phyloP scores from a whole-genome alignment of 768 basidiomycete genomes.

The Suillus subaureus region DNA sequence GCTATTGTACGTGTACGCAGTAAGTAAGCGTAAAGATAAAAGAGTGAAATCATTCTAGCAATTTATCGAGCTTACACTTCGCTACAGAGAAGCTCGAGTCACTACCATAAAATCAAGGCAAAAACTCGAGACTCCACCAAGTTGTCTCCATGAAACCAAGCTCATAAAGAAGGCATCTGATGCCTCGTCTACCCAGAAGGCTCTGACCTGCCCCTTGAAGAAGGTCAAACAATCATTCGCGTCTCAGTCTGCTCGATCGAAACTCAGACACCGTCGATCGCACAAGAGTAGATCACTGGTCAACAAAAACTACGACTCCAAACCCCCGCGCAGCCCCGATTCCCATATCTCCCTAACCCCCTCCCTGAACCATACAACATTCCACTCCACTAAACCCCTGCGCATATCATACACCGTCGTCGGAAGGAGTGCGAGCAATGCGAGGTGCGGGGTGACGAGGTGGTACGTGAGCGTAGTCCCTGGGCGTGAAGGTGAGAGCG shows the following conservation, averaged over 20 bases:
- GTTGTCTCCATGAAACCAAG: neutral
- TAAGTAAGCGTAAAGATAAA: no score
- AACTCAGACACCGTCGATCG: no score
- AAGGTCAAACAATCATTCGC: no score
- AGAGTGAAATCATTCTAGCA: no score
- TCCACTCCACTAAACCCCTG: conserved; percentile 81
- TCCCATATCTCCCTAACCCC: conserved; percentile 83
- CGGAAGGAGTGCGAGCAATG: conserved; percentile 72
- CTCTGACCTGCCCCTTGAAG: no score
- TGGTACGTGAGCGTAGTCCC: conserved; percentile 86
- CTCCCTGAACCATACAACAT: conserved; percentile 82
- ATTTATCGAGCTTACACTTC: no score
- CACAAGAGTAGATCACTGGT: neutral
- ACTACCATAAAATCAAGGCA: neutral
- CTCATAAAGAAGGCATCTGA: neutral
- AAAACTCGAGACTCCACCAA: neutral
- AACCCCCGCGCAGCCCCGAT: conserved; percentile 48
- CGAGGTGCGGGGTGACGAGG: conserved; percentile 71
- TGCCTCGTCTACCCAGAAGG: no score
- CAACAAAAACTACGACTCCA: conserved; percentile 25
- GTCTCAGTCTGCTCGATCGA: no score
- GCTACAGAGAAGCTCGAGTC: neutral
- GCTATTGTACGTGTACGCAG: no score
- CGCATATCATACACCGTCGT: conserved; percentile 72
- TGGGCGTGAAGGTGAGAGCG: conserved; percentile 55